These are phyloP conservation scores for Exobasidium rhododendri DNA, from an alignment of 1,284 basidiomycete genomes.

Conservation along the genomic window DNA sequence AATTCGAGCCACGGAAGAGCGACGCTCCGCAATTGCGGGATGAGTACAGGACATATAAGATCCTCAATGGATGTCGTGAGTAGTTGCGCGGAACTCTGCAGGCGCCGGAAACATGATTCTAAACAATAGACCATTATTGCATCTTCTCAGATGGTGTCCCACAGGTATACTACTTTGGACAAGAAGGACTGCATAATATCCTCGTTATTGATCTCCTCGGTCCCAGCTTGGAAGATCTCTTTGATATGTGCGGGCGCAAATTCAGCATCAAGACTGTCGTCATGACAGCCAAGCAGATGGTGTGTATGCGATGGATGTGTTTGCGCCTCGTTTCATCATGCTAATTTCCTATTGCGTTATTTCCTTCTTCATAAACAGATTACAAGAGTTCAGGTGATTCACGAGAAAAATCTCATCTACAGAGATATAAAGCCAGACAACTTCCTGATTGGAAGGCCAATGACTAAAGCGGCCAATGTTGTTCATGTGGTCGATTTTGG, in stretches of 20 bases:
- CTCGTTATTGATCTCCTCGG: slow-evolving; percentile 93
- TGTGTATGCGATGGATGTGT: slow-evolving; percentile 56
- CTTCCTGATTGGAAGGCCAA: slow-evolving; percentile 86
- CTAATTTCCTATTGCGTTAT: neutral
- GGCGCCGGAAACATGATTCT: too few relatives aligned
- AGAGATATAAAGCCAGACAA: slow-evolving; percentile 98
- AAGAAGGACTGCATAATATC: slow-evolving; percentile 95
- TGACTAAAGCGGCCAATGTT: slow-evolving; percentile 77
- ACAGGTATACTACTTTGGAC: slow-evolving; percentile 95
- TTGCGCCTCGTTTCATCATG: neutral
- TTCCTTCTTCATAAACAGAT: slow-evolving; percentile 24
- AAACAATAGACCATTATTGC: too few relatives aligned
- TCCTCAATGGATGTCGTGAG: slow-evolving; percentile 83
- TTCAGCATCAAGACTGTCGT: slow-evolving; percentile 93
- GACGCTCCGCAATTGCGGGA: slow-evolving; percentile 93
- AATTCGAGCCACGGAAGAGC: slow-evolving; percentile 95
- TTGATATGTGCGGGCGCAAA: slow-evolving; percentile 92
- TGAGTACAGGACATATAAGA: slow-evolving; percentile 95
- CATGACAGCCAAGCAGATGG: slow-evolving; percentile 96
- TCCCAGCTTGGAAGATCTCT: slow-evolving; percentile 86
- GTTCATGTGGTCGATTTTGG: slow-evolving; percentile 91
- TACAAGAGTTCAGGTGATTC: slow-evolving; percentile 80
- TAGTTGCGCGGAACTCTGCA: slow-evolving; percentile 54
- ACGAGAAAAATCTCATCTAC: slow-evolving; percentile 95
- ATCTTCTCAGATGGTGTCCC: slow-evolving; percentile 72